These are phyloP conservation scores for Phialophora verrucosa DNA, from an alignment of 2,329 filamentous ascomycete genomes.

Conservation along the genomic window DNA sequence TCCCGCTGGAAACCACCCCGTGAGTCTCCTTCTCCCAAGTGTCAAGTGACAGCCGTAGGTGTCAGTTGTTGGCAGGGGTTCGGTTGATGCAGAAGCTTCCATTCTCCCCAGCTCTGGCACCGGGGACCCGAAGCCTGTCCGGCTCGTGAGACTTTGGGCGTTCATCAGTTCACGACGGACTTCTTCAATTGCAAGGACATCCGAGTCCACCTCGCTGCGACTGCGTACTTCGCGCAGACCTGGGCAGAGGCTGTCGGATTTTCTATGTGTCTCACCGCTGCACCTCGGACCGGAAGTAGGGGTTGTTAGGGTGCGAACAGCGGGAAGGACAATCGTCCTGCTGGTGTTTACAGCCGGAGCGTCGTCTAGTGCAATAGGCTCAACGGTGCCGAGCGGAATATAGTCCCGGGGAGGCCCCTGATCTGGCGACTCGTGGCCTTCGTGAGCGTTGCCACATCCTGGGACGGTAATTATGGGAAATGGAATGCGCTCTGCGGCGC, in stretches of 20 bases:
- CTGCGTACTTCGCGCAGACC: not conserved
- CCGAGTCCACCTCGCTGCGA: not conserved
- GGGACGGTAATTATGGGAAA: not conserved
- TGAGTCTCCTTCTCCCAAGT: not conserved
- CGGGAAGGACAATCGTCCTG: not conserved
- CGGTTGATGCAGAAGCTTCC: not conserved
- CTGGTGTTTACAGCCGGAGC: not conserved
- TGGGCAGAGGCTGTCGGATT: not conserved
- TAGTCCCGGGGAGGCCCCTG: not conserved
- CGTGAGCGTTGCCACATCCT: not conserved
- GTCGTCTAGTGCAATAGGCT: not conserved
- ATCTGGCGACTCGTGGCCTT: not conserved
- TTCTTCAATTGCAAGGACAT: conserved; percentile 4
- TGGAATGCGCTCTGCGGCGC: not conserved
- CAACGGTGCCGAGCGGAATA: not conserved
- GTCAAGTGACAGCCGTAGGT: not conserved
- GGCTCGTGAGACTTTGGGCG: not conserved
- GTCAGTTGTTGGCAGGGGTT: not conserved
- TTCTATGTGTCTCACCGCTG: not conserved
- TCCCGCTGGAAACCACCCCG: no score
- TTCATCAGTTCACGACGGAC: not conserved
- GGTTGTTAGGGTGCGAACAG: not conserved
- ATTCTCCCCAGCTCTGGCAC: not conserved
- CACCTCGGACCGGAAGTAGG: not conserved
- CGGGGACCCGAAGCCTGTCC: not conserved